Evolutionary conservation across 129 eudicot genomes (phyloP), one percentile per base, ranked within the genome.

Genomic region (Helichrysum umbraculigerum): DNA sequence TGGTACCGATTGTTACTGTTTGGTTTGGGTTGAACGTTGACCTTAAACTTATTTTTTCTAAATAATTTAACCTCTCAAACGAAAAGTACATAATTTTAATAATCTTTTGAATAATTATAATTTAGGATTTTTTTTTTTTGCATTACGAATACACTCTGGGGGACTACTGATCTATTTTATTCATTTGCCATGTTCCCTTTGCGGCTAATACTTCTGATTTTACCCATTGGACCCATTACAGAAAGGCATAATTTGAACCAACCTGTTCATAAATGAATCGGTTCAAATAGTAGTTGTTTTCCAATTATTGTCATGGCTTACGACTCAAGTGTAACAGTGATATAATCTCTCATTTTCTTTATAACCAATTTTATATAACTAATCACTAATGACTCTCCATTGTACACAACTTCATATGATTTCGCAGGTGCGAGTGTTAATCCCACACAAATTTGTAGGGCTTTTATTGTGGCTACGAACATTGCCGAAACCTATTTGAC

Each of bases 401-500:
- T n/a, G n/a, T n/a, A n/a, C n/a, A n/a, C n/a, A n/a, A n/a, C n/a
- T n/a, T 22, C 22, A 3, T 61, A 72, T 81, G 73, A 41, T 39
- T 72, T 25, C 81, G 66, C 86, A 93, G 98, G 83, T 93, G 32
- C 93, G 97, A 64, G 98, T 93, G 37, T 93, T 76, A 90, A 74
- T 80, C 97, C 91, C 68, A 86, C 96, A 9, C 89, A 91, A 66
- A 87, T 90, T 70, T 93, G 98, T 78, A 83, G 98, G 85, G 87
- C 97, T 37, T 86, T 93, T 42, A 93, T 93, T 77, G 97, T 93
- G 82, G 85, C 98, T 25, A 93, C 98, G 64, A 93, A 93, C 80
- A 90, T 93, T 69, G 98, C 98, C 66, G 98, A 93, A 82, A 93
- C 98, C 30, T 93, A 97, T 78, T 85, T 93, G 96, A 93, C 98